These are phyloP conservation scores for Apophysomyces trapeziformis DNA, from an alignment of 371 early-diverging fungal genomes.

Conservation along the genomic window DNA sequence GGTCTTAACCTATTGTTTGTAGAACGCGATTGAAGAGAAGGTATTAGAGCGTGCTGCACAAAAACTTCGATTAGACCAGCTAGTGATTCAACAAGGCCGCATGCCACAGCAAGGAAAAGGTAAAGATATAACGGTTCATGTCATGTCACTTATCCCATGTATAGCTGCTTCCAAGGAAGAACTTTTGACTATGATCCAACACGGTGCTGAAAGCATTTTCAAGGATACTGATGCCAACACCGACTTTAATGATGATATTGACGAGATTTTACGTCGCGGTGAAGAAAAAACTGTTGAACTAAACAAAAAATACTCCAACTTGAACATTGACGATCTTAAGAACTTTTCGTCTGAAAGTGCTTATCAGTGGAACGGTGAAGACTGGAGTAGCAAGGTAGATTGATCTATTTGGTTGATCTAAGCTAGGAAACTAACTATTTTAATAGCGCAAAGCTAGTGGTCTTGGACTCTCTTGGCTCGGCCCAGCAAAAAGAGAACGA, in stretches of 20 bases:
- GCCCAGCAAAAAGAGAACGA: slow-evolving; percentile 89
- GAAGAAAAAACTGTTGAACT: slow-evolving; percentile 92
- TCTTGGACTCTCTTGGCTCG: slow-evolving; percentile 69
- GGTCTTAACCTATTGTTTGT: not conserved
- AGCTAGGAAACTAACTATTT: too few relatives aligned
- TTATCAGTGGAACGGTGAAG: slow-evolving; percentile 98
- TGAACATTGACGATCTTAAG: slow-evolving; percentile 88
- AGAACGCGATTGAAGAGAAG: slow-evolving; percentile 97
- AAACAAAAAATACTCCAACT: slow-evolving; percentile 81
- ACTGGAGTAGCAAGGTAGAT: slow-evolving; percentile 70
- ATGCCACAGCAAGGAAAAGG: slow-evolving; percentile 56
- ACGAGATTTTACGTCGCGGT: slow-evolving; percentile 83
- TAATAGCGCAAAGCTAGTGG: slow-evolving; percentile 48
- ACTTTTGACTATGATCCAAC: slow-evolving; percentile 94
- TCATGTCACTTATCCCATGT: slow-evolving; percentile 7
- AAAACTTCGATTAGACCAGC: slow-evolving; percentile 97
- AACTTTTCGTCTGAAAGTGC: slow-evolving; percentile 80
- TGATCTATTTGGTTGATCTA: not conserved
- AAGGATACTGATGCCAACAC: slow-evolving; percentile 54
- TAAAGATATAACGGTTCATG: slow-evolving; percentile 9
- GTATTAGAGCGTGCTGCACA: slow-evolving; percentile 95
- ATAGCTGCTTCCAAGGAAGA: slow-evolving; percentile 77
- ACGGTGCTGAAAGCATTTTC: slow-evolving; percentile 94
- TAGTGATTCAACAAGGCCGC: slow-evolving; percentile 97
- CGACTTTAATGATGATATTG: slow-evolving; percentile 79